phyloP scores from a whole-genome alignment of 768 basidiomycete species.

The Chalciporus sphaerocephalus region DNA sequence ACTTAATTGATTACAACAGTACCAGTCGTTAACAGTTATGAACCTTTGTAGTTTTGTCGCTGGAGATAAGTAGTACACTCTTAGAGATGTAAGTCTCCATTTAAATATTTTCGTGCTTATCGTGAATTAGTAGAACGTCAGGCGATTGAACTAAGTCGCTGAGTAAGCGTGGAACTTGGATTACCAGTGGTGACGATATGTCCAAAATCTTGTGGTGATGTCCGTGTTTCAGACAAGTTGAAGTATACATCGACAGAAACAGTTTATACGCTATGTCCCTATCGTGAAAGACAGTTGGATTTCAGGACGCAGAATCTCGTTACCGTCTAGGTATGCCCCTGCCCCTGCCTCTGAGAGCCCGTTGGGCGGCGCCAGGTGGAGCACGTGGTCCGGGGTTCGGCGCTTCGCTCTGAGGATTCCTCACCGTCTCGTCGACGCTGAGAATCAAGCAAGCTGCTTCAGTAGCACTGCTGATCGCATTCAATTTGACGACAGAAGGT shows the following conservation, averaged over 20 bases:
- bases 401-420: conserved; percentile 90
- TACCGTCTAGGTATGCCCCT: conserved; percentile 75
- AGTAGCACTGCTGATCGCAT: conserved; percentile 91
- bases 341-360: conserved; percentile 82
- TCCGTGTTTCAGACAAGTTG: background rate
- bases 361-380: conserved; percentile 86
- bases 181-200: no score
- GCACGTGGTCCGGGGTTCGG: conserved; percentile 81
- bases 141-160: no score
- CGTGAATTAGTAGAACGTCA: no score
- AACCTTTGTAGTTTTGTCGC: no score
- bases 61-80: no score
- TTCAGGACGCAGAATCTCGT: conserved; percentile 12
- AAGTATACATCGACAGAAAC: conserved; percentile 15
- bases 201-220: background rate
- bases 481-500: conserved; percentile 89
- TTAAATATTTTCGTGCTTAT: no score
- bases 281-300: conserved; percentile 3
- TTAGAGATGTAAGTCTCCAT: no score
- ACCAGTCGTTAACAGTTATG: no score
- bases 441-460: conserved; percentile 96
- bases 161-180: no score
- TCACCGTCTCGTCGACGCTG: conserved; percentile 95
- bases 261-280: conserved; percentile 18
- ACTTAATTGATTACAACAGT: no score